phyloP scores from a whole-genome alignment of 2,329 filamentous ascomycete species.

The Pezicula radicicola region DNA sequence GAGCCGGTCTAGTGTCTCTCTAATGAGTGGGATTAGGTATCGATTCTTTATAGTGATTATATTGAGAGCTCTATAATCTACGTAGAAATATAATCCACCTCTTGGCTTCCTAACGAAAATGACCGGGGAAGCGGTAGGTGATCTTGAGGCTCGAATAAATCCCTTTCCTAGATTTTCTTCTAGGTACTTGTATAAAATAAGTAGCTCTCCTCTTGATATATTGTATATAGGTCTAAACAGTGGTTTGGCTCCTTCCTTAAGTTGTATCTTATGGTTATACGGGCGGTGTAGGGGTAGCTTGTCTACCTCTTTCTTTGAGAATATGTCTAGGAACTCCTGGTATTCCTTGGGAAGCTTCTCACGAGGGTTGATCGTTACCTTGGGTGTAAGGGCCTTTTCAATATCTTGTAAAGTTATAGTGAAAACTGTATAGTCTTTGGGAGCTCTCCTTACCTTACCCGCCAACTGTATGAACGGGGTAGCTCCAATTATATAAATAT shows the following conservation, averaged over 20 bases:
- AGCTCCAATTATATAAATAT: too few relatives aligned
- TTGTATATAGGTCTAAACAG: slow-evolving; percentile 6
- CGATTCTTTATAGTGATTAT: too few relatives aligned
- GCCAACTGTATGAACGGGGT: too few relatives aligned
- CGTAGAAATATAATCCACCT: too few relatives aligned
- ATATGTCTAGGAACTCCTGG: slow-evolving; percentile 1
- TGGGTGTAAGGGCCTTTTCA: neutral
- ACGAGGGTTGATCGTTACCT: neutral
- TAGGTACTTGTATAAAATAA: slow-evolving; percentile 9
- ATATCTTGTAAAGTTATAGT: slow-evolving; percentile 1
- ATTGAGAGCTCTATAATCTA: neutral
- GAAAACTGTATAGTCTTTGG: too few relatives aligned
- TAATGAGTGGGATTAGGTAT: too few relatives aligned
- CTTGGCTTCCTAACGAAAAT: too few relatives aligned
- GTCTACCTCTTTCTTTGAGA: neutral
- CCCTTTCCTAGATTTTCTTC: slow-evolving; percentile 7
- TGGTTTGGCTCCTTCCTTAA: slow-evolving; percentile 1
- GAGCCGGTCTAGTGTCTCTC: too few relatives aligned
- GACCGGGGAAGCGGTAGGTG: slow-evolving; percentile 25
- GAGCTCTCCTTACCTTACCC: too few relatives aligned
- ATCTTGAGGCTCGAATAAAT: slow-evolving; percentile 12
- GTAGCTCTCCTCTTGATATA: slow-evolving; percentile 6
- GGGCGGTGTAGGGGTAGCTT: neutral
- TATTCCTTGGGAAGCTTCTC: neutral
- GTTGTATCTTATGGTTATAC: slow-evolving; percentile 6